These are phyloP conservation scores for Planoprotostelium fungivorum DNA, from an alignment of 78 protist species.

Conservation along the genomic window DNA sequence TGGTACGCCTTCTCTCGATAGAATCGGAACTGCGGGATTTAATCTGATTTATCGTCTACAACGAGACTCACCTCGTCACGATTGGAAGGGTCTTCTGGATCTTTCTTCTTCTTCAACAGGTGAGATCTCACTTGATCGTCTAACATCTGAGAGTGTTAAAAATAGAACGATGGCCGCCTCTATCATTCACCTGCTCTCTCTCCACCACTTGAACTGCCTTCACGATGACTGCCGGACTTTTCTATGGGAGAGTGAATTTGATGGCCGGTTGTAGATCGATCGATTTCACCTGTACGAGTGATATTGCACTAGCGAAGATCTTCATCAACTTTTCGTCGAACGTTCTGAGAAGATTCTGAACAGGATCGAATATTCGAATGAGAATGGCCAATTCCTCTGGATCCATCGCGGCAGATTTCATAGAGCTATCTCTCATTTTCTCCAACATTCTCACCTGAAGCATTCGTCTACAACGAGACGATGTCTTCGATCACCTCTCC, in stretches of 20 bases:
- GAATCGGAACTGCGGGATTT: neutral
- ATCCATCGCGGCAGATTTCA: neutral
- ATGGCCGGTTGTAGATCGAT: neutral
- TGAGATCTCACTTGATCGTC: neutral
- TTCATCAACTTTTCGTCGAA: neutral
- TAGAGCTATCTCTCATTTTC: neutral
- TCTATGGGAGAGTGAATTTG: neutral
- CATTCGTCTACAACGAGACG: neutral
- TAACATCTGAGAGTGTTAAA: too few species aligned
- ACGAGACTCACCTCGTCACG: neutral
- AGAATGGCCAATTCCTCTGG: neutral
- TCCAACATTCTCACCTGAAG: neutral
- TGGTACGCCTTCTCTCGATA: neutral
- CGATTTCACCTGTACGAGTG: neutral
- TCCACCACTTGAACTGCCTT: neutral
- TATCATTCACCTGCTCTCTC: slow-evolving; percentile 2
- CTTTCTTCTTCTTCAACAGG: neutral
- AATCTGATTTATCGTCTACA: neutral
- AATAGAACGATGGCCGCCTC: too few species aligned
- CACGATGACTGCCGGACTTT: neutral
- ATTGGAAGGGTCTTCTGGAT: neutral
- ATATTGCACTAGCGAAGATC: neutral
- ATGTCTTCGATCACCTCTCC: neutral
- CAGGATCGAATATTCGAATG: neutral
- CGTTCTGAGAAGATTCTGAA: neutral